Evolutionary conservation across 208 protist genomes (phyloP).

Genomic region (Leishmania turanica): DNA sequence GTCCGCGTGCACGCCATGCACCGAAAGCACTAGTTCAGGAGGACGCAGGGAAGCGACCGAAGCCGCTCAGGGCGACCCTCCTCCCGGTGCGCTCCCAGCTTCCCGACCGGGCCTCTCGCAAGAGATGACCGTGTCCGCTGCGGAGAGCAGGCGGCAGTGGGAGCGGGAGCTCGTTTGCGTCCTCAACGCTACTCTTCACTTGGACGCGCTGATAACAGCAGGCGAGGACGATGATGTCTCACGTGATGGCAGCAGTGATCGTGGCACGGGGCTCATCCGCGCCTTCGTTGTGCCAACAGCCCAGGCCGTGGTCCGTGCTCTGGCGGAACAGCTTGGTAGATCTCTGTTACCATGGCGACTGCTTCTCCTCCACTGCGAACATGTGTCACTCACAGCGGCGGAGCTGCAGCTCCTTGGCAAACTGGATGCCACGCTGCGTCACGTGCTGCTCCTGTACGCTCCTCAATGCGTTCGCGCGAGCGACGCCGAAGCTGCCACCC

Average conservation of each 20-base stretch:
- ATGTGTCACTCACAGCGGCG: neutral
- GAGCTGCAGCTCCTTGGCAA: slow-evolving; percentile 16
- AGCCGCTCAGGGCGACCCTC: neutral
- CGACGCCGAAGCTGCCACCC: neutral
- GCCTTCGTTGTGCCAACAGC: slow-evolving; percentile 15
- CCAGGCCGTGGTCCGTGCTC: slow-evolving; percentile 37
- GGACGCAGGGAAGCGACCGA: neutral
- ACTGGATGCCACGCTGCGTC: slow-evolving; percentile 20
- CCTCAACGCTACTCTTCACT: slow-evolving; percentile 19
- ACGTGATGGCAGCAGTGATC: neutral
- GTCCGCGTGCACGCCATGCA: no score
- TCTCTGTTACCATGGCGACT: slow-evolving; percentile 28
- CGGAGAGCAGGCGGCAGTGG: slow-evolving; percentile 16
- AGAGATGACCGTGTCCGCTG: neutral
- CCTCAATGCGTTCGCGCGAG: neutral
- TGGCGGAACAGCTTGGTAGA: slow-evolving; percentile 42
- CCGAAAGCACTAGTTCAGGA: neutral
- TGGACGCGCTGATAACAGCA: slow-evolving; percentile 4
- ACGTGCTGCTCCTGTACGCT: slow-evolving; percentile 1
- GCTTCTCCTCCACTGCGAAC: slow-evolving; percentile 4
- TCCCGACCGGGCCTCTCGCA: neutral
- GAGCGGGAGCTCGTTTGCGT: slow-evolving; percentile 22
- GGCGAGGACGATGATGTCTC: neutral
- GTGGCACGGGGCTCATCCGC: neutral
- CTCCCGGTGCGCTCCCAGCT: neutral